These are phyloP conservation scores for Aspergillus wentii DNA, from an alignment of 495 filamentous ascomycete species.

Conservation along the genomic window DNA sequence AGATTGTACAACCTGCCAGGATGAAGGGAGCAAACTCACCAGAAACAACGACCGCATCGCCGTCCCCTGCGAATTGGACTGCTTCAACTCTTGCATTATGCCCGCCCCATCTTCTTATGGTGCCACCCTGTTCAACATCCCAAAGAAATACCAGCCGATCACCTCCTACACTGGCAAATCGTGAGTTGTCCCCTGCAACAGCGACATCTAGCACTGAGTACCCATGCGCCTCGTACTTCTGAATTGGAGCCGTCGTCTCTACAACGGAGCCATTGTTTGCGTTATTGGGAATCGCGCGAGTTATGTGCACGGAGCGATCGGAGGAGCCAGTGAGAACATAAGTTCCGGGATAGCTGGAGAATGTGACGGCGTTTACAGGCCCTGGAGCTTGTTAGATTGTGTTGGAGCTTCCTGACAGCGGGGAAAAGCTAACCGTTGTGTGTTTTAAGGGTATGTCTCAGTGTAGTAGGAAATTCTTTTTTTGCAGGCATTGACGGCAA, in stretches of 20 bases:
- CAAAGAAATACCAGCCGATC: conserved; percentile 88
- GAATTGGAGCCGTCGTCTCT: conserved; percentile 57
- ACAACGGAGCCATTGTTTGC: conserved; percentile 25
- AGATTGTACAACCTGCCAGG: not conserved
- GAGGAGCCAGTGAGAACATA: conserved; percentile 78
- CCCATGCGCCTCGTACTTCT: conserved; percentile 83
- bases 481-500: conserved; percentile 31
- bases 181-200: conserved; percentile 70
- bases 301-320: conserved; percentile 80
- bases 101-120: conserved; percentile 67
- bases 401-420: not conserved
- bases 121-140: conserved; percentile 79
- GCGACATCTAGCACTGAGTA: conserved; percentile 82
- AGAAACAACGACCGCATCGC: conserved; percentile 61
- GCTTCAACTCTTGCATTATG: conserved; percentile 71
- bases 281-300: conserved; percentile 54
- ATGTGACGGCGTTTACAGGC: conserved; percentile 38
- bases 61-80: conserved; percentile 71
- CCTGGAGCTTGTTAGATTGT: conserved; percentile 14
- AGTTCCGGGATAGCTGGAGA: conserved; percentile 32
- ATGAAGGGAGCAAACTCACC: conserved; percentile 27
- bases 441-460: conserved; percentile 41
- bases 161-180: conserved; percentile 77
- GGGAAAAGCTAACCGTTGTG: conserved; percentile 35
- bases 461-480: conserved; percentile 26